Percentiles rank a stretch among this genome's conserved stretches.
Conservation (phyloP, 352 stramenopile genomes). For the Aphanomyces astaci region DNA sequence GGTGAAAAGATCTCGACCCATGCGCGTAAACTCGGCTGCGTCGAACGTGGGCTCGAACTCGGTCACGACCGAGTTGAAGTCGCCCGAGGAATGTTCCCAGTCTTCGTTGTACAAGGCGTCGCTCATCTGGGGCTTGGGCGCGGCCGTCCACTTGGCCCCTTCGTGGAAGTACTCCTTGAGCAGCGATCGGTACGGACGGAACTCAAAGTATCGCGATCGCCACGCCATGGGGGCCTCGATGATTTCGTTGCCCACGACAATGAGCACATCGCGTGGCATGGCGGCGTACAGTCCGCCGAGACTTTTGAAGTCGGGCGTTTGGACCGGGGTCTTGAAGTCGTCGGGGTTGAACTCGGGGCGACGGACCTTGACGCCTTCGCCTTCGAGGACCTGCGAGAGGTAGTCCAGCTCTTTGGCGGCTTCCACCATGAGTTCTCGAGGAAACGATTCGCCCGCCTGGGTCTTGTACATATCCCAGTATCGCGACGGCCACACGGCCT, state of each 20-base stretch:
- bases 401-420: slow-evolving; percentile 81
- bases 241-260: slow-evolving; percentile 87
- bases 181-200: slow-evolving; percentile 78
- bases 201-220: slow-evolving; percentile 87
- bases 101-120: slow-evolving; percentile 84
- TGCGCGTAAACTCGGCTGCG: slow-evolving; percentile 84
- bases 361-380: slow-evolving; percentile 75
- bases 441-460: slow-evolving; percentile 68
- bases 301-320: slow-evolving; percentile 82
- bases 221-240: slow-evolving; percentile 86
- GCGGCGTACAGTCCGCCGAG: slow-evolving; percentile 78
- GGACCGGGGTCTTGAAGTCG: slow-evolving; percentile 65
- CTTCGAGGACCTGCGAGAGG: slow-evolving; percentile 71
- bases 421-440: slow-evolving; percentile 59
- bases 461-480: slow-evolving; percentile 89
- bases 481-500: slow-evolving; percentile 83
- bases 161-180: slow-evolving; percentile 88
- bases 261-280: slow-evolving; percentile 84
- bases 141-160: slow-evolving; percentile 82
- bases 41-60: slow-evolving; percentile 87
- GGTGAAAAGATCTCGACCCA: slow-evolving; percentile 86
- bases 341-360: slow-evolving; percentile 54
- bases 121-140: slow-evolving; percentile 85
- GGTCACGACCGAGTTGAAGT: slow-evolving; percentile 83
- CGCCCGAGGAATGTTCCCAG: slow-evolving; percentile 65